Evolutionary conservation across 2,329 filamentous ascomycete genomes (phyloP), one percentile per base, ranked within the genome.

Genomic region (Exophiala bonariae): DNA sequence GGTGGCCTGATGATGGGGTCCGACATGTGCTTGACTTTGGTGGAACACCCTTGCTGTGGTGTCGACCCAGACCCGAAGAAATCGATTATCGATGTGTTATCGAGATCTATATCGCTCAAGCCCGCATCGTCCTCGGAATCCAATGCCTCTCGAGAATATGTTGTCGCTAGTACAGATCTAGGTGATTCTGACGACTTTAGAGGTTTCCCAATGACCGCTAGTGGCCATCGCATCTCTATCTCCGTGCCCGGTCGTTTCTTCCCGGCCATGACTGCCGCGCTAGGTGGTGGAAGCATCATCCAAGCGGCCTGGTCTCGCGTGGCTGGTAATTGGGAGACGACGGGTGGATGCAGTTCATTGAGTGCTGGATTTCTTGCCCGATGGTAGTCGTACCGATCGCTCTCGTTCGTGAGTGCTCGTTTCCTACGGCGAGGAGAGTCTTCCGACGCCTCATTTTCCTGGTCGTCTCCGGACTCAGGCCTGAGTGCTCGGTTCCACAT

Each of bases 281-380:
- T 81, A n/a, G 91, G 91, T 1, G 90, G 89, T 2, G 91, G 91
- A 62, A 95, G 89, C 41, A 95, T 74, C 90, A 96, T 96, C 91
- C 91, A 96, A 61, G 78, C 79, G 44, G 87, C 85, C 50, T 87
- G 89, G 44, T 83, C 82, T 61, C 74, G 82, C 63, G 80, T 83
- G 30, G 76, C 78, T 11, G 84, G 86, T 47, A 81, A 86, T 68
- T 83, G 88, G 66, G 81, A 89, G 51, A 93, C 87, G 41, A 95
- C 85, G 2, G 89, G 89, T 4, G 89, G 88, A 63, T 95, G 88
- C 49, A 91, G 80, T 52, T 95, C 88, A 68, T 95, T 93, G 59
- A 95, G 83, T 3, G 87, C 87, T 6, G 85, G 89, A 60, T 85
- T 84, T 43, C 65, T 61, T 4, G 79, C 70, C 41, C 76, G 74